These are phyloP conservation scores for Brettanomyces custersianus DNA, from an alignment of 805 yeast genomes.

Conservation along the genomic window DNA sequence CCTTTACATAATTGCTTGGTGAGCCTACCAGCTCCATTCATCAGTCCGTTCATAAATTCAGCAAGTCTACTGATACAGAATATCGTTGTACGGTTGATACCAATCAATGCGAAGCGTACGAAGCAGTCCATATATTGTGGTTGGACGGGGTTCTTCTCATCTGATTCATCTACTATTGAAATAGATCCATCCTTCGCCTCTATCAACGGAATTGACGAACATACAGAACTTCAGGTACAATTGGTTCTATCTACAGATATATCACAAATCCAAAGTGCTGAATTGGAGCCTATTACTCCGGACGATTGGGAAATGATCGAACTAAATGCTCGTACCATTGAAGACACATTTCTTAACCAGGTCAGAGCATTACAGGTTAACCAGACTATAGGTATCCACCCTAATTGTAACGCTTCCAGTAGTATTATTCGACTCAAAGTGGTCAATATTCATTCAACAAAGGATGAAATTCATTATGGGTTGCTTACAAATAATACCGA, in stretches of 20 bases:
- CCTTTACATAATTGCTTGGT: conserved; percentile 25
- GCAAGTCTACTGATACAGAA: conserved; percentile 31
- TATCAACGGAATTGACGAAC: conserved; percentile 36
- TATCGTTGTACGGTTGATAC: conserved; percentile 26
- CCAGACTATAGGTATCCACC: conserved; percentile 60
- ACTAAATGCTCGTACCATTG: conserved; percentile 67
- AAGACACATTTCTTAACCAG: conserved; percentile 66
- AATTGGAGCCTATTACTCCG: conserved; percentile 66
- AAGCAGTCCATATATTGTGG: conserved; percentile 17
- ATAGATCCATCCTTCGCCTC: conserved; percentile 63
- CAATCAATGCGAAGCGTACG: conserved; percentile 8
- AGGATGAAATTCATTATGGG: conserved; percentile 22
- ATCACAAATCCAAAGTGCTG: conserved; percentile 46
- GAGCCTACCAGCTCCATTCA: conserved; percentile 27
- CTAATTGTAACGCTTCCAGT: conserved; percentile 38
- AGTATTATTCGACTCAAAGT: conserved; percentile 49
- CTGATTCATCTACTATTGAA: conserved; percentile 30
- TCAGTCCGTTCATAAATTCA: conserved; percentile 27
- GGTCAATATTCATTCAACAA: conserved; percentile 29
- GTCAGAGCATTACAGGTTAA: conserved; percentile 61
- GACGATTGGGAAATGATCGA: conserved; percentile 92
- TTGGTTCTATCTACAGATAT: conserved; percentile 31
- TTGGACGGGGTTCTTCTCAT: conserved; percentile 23
- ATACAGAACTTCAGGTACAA: conserved; percentile 30
- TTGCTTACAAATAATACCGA: conserved; percentile 33